A percentile compares a stretch with the other conserved stretches of the same genome.
Conservation (phyloP, 2,329 filamentous ascomycete genomes). For the Colletotrichum zoysiae region DNA sequence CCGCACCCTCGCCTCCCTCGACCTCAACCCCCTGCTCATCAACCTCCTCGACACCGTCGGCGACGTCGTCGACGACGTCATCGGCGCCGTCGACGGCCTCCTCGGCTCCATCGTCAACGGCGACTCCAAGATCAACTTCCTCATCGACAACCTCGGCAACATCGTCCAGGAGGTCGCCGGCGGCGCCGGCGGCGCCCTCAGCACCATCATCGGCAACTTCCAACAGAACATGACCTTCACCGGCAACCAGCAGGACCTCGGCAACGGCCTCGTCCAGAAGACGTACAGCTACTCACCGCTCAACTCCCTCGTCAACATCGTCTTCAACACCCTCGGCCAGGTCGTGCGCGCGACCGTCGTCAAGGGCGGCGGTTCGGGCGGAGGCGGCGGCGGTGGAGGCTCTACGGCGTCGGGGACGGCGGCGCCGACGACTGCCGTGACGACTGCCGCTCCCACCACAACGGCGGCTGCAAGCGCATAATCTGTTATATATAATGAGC, state of each 20-base stretch:
- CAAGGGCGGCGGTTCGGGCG: conserved; percentile 41
- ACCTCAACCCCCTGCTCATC: conserved; percentile 72
- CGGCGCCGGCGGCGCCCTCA: conserved; percentile 57
- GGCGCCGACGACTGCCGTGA: conserved; percentile 22
- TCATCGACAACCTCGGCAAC: conserved; percentile 72
- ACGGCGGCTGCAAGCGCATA: conserved; percentile 27
- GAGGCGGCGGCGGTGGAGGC: conserved; percentile 5
- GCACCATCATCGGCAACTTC: conserved; percentile 69
- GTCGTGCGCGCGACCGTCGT: conserved; percentile 62
- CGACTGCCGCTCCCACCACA: conserved; percentile 17
- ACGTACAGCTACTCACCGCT: conserved; percentile 65
- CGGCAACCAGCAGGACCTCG: conserved; percentile 48
- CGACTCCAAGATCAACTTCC: conserved; percentile 65
- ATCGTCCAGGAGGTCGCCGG: conserved; percentile 71
- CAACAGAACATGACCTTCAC: conserved; percentile 69
- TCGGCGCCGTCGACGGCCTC: conserved; percentile 69
- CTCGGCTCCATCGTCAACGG: conserved; percentile 70
- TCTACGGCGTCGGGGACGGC: conserved; percentile 32
- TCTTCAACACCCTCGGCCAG: conserved; percentile 67
- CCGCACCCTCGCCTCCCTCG: conserved; percentile 68
- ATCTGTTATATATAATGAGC: neutral
- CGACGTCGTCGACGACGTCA: conserved; percentile 63
- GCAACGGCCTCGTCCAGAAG: conserved; percentile 59
- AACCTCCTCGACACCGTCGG: conserved; percentile 66
- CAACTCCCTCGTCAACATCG: conserved; percentile 65